Evolutionary conservation across 495 filamentous ascomycete genomes (phyloP), one percentile per base, ranked within the genome.

Genomic region (Pyronema omphalodes): DNA sequence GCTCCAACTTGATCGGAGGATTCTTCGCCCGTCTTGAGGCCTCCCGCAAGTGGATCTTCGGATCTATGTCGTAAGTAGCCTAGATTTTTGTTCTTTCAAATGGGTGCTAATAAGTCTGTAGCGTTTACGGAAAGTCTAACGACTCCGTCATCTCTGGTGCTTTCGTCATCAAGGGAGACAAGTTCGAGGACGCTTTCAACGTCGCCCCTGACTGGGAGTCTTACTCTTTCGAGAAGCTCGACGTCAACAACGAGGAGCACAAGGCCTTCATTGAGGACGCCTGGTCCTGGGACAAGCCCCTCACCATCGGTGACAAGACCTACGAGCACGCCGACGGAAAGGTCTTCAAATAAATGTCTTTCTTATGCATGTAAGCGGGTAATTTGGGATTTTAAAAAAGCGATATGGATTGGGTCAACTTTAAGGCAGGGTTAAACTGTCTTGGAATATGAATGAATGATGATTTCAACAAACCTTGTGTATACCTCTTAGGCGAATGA

Each of bases 1-100:
- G 86, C 57, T 84, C 80, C 74, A 98, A 98, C 77, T 73, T 95
- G 67, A 89, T 98, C 67, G 84, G 84, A 73, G 93, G 91, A 67
- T 93, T 96, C 79, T 94, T 95, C 74, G 78, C 79, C 67, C 93
- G 91, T 74, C 85, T 99, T 55, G 91, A 99, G 79, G 91, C 69
- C 57, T 93, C 86, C 67, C 88, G 91, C 75, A 99, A 96, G 81
- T 94, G 88, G 79, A 73, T 99, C 70, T 96, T 99, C 75, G 91
- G 91, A 66, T 80, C 74, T 60, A 82, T 83, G 63, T 86, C 81
- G 52, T 54, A 35, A 44, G 52, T 54, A 54, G 1, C 15, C 29
- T 9, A 8, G 15, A 41, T 41, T 41, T 17, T 6, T 41, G 6
- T 17, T 12, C 39, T 41, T 12, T 41, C 11, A 41, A 12, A 41